Base-by-base conservation (phyloP, 1,284 basidiomycete species). In the Apiotrichum laibachii region DNA sequence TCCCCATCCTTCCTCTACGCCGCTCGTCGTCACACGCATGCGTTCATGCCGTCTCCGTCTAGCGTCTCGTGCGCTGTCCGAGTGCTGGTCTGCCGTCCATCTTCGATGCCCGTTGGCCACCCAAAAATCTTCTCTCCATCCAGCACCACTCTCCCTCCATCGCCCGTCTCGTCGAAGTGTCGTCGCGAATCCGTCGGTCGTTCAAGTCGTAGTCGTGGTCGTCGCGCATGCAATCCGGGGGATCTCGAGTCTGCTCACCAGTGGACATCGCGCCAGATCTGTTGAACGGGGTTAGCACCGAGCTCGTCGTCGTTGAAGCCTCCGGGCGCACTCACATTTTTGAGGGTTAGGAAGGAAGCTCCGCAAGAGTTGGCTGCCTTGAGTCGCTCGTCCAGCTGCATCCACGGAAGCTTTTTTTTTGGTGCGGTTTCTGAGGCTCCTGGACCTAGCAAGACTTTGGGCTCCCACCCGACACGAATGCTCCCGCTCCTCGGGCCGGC, bases 231-330 rank as follows among this genome's bases (percentile, higher is more conserved):
- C 51, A 26, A 26, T 15, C 22, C 45, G 45, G 15, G 37, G 26
- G 26, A 7, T 21, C 11, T 46, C 45, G 39, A 51, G 44, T 53
- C 50, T 26, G 31, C 39, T 63, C 43, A 58, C 43, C 52, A 13
- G 42, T 49, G 47, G 48, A 53, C 34, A 52, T 54, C 16, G 54
- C 57, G 55, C 49, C 49, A 39, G 49, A 57, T 39, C 42, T n/a
- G 64, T 58, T 42, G 47, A 39, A 31, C n/a, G 59, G 57, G 12
- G 54, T 67, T 35, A 55, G 62, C 51, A 61, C 46, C 12, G 39
- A 61, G 16, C 53, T 61, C 22, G 42, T 64, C 21, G 64, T 53
- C 33, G 59, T 63, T 18, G 54, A 57, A 42, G 19, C 56, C 33
- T 11, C 22, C 11, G 8, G 9, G 8, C 33, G 4, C 15, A 26